These are phyloP conservation scores for Penicillium riverlandense DNA, from an alignment of 495 filamentous ascomycete genomes.

Conservation along the genomic window DNA sequence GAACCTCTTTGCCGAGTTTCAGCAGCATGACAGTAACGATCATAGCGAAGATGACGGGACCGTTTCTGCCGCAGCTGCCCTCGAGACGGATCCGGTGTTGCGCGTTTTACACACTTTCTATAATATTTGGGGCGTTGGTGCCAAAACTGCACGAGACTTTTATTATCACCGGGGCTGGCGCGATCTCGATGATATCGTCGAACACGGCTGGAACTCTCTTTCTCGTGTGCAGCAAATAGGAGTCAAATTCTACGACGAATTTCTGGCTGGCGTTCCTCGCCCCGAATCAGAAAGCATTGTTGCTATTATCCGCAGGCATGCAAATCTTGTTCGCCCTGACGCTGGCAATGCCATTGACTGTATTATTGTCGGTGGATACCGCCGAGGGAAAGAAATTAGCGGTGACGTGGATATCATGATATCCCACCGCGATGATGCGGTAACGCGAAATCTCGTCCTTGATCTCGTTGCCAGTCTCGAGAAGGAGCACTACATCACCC, in stretches of 20 bases:
- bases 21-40: constrained; percentile 19
- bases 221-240: constrained; percentile 86
- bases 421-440: constrained; percentile 62
- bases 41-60: constrained; percentile 38
- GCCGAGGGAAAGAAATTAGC: constrained; percentile 65
- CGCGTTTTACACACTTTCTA: constrained; percentile 61
- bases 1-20: constrained; percentile 70
- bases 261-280: constrained; percentile 63
- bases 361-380: constrained; percentile 77
- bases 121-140: constrained; percentile 85
- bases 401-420: constrained; percentile 86
- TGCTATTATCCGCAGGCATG: constrained; percentile 52
- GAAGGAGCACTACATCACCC: constrained; percentile 62
- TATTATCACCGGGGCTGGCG: constrained; percentile 70
- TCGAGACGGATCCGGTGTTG: constrained; percentile 58
- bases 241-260: constrained; percentile 91
- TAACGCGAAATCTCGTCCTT: constrained; percentile 59
- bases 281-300: constrained; percentile 67
- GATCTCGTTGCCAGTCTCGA: constrained; percentile 67
- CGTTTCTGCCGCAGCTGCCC: constrained; percentile 54
- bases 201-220: constrained; percentile 70
- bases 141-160: constrained; percentile 74
- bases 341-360: constrained; percentile 49
- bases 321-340: constrained; percentile 39
- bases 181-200: constrained; percentile 75